phyloP scores from a whole-genome alignment of 1,284 basidiomycete species.

The Ceratorhiza oryzae-sativae region DNA sequence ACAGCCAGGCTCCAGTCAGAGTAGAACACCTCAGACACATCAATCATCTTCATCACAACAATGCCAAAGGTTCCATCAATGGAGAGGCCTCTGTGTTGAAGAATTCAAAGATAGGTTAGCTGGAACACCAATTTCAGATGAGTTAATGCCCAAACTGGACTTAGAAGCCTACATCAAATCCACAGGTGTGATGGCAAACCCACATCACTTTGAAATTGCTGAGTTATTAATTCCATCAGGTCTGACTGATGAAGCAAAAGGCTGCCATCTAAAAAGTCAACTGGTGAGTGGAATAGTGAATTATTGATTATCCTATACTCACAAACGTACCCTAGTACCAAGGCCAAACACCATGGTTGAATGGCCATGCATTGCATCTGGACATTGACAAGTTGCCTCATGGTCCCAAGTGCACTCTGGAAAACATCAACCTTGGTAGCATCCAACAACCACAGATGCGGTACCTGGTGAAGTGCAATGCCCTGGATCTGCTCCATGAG shows the following conservation, averaged over 20 bases:
- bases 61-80: neutral
- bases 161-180: neutral
- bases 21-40: neutral
- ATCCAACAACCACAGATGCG: neutral
- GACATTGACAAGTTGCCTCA: neutral
- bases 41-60: neutral
- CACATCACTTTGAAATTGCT: constrained; percentile 3
- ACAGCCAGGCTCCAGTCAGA: too few species aligned
- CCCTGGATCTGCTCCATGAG: neutral
- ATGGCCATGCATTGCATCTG: neutral
- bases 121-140: neutral
- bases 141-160: neutral
- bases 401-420: neutral
- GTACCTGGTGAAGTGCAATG: neutral
- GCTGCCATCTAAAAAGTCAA: constrained; percentile 1
- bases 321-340: neutral
- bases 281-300: neutral
- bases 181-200: neutral
- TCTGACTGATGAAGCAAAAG: neutral
- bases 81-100: neutral
- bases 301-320: neutral
- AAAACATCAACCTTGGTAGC: neutral
- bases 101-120: neutral
- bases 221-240: constrained; percentile 18
- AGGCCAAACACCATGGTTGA: neutral